Percentiles rank a stretch among this genome's conserved stretches.
phyloP scores from a whole-genome alignment of 208 protist genomes.

The Balamuthia mandrillaris region DNA sequence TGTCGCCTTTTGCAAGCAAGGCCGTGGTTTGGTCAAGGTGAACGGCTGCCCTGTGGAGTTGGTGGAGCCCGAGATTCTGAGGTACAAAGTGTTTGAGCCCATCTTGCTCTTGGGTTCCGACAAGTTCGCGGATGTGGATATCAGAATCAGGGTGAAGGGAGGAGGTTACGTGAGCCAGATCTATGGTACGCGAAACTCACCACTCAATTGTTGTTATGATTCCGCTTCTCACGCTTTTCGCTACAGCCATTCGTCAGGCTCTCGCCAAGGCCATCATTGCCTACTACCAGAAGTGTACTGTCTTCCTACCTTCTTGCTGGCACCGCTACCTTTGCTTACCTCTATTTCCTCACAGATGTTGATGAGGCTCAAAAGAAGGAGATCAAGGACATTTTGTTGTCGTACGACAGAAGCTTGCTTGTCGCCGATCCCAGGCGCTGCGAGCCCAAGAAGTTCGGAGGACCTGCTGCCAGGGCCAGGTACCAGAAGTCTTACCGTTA shows the following conservation, averaged over 20 bases:
- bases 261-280: conserved; percentile 97
- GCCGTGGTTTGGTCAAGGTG: conserved; percentile 96
- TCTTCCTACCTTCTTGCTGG: conserved; percentile 19
- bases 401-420: conserved; percentile 96
- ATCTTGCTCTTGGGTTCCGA: conserved; percentile 92
- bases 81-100: conserved; percentile 94
- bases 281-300: conserved; percentile 98
- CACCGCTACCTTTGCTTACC: neutral
- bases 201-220: too few species aligned
- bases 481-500: conserved; percentile 99
- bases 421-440: conserved; percentile 98
- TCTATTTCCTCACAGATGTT: conserved; percentile 66
- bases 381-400: conserved; percentile 94
- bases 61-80: conserved; percentile 93
- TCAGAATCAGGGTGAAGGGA: conserved; percentile 97
- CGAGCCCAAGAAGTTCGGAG: conserved; percentile 99
- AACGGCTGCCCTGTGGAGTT: conserved; percentile 97
- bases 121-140: conserved; percentile 91
- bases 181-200: too few species aligned
- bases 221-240: too few species aligned
- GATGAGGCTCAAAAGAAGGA: conserved; percentile 92
- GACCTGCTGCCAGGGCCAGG: conserved; percentile 96
- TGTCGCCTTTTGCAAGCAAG: conserved; percentile 93
- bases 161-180: conserved; percentile 97
- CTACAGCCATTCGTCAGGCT: conserved; percentile 95